These are phyloP conservation scores for Candida pini DNA, from an alignment of 805 yeast genomes.

Conservation along the genomic window DNA sequence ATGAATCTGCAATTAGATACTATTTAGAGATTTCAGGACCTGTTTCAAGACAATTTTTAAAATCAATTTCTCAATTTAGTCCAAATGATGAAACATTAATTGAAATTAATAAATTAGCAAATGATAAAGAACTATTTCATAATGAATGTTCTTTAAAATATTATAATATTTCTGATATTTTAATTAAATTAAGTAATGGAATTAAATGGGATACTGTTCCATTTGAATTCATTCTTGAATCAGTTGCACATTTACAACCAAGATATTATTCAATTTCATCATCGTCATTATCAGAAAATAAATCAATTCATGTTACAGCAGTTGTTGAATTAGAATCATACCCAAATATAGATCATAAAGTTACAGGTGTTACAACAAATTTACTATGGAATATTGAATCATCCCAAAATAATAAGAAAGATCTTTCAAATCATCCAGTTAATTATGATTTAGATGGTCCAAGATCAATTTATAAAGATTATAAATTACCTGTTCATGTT, in stretches of 20 bases:
- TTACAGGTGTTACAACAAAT: constrained; percentile 89
- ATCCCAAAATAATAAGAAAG: constrained; percentile 49
- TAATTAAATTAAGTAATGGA: constrained; percentile 57
- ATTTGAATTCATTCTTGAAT: constrained; percentile 77
- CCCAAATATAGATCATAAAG: constrained; percentile 30
- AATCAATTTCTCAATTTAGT: constrained; percentile 72
- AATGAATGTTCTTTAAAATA: constrained; percentile 53
- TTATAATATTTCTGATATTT: constrained; percentile 71
- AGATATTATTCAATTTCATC: constrained; percentile 96
- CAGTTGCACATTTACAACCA: constrained; percentile 77
- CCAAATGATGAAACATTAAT: constrained; percentile 57
- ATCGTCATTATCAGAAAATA: constrained; percentile 72
- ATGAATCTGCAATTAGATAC: constrained; percentile 78
- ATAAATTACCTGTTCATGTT: constrained; percentile 80
- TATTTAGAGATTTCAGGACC: constrained; percentile 90
- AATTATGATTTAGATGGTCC: constrained; percentile 83
- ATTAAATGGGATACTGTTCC: constrained; percentile 72
- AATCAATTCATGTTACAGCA: constrained; percentile 77
- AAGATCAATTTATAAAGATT: constrained; percentile 46
- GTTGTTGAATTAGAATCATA: constrained; percentile 69
- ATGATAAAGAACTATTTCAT: constrained; percentile 66
- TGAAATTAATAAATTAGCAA: constrained; percentile 47
- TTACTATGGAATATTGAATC: constrained; percentile 68
- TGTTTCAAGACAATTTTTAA: constrained; percentile 81
- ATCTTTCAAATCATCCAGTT: constrained; percentile 37